phyloP scores from a whole-genome alignment of 2,329 filamentous ascomycete genomes.

The Aspergillus neoniger region DNA sequence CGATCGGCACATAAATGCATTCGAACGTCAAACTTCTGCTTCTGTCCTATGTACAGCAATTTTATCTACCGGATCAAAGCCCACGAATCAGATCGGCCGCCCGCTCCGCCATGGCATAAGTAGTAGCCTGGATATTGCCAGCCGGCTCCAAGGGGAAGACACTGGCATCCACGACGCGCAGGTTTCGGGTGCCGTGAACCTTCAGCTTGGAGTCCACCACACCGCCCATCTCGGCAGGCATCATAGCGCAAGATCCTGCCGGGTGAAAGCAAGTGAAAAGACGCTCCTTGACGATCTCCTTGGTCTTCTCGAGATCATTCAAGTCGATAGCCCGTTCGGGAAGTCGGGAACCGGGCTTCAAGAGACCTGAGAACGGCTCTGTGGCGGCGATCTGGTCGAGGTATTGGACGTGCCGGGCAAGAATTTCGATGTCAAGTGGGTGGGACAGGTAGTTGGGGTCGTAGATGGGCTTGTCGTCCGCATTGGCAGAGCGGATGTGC shows the following conservation, averaged over 20 bases:
- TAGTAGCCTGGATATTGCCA: constrained; percentile 39
- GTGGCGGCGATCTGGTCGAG: constrained; percentile 26
- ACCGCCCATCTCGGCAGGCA: constrained; percentile 28
- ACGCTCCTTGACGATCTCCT: constrained; percentile 25
- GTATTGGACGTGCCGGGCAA: constrained; percentile 33
- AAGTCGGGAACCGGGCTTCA: constrained; percentile 19
- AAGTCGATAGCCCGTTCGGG: constrained; percentile 15
- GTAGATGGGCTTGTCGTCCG: constrained; percentile 41
- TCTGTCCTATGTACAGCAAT: too few relatives aligned
- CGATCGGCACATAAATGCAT: neutral
- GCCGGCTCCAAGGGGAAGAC: constrained; percentile 38
- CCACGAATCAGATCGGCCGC: constrained; percentile 30
- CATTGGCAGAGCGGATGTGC: constrained; percentile 34
- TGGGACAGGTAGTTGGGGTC: constrained; percentile 50
- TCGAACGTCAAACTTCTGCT: neutral
- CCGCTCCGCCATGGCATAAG: constrained; percentile 41
- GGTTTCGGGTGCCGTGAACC: constrained; percentile 33
- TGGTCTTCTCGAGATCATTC: constrained; percentile 19
- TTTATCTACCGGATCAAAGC: neutral
- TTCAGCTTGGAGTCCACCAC: constrained; percentile 31
- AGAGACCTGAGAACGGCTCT: constrained; percentile 19
- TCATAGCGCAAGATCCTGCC: constrained; percentile 37
- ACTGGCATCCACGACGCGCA: constrained; percentile 41
- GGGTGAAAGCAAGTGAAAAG: constrained; percentile 32
- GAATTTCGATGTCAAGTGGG: constrained; percentile 46